Evolutionary conservation across 805 yeast species (phyloP), one percentile per base, ranked within the genome.

Genomic region (Saccharomyces cerevisiae): DNA sequence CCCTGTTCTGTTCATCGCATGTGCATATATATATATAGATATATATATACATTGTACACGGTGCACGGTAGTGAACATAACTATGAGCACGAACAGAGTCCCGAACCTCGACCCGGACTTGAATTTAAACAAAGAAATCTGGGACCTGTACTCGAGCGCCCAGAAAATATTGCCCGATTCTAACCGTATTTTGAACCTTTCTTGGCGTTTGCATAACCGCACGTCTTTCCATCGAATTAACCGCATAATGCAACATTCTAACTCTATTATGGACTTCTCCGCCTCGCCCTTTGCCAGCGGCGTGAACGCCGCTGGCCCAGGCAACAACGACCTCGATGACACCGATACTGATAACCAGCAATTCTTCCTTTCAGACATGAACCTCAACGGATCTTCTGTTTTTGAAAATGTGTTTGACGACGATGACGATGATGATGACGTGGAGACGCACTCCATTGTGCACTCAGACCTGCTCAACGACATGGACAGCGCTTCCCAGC

Each of bases 91-190:
- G 24, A 36, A 36, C 43, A 36, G 43, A 36, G 43, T 13, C 43
- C 43, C 43, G 43, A 36, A 36, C 17, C 43, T 17, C 43, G 43
- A 36, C 22, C 43, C 43, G 24, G 43, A n/a, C 24, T 2, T 36
- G 24, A 36, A 36, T 28, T 17, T 48, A 29, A 28, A 28, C 50
- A 31, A 28, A 17, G 50, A 27, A 32, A 50, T 89, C 24, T 90
- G 96, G 96, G 82, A 82, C 64, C 79, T 90, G 84, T 90, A 90
- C 70, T 76, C 85, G 51, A 80, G 79, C 59, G 95, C 96, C 14
- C 82, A 81, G 59, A 83, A 87, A 10, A 76, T 84, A 11, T 71
- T 90, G 46, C 96, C 96, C 0, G 83, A 87, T 67, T 79, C 80
- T 53, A 78, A 81, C 28, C 74, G 97, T 51, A 85, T 90, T 83